Base-by-base conservation (phyloP, 2,329 filamentous ascomycete species). In the Penicillium aurantiogriseum region DNA sequence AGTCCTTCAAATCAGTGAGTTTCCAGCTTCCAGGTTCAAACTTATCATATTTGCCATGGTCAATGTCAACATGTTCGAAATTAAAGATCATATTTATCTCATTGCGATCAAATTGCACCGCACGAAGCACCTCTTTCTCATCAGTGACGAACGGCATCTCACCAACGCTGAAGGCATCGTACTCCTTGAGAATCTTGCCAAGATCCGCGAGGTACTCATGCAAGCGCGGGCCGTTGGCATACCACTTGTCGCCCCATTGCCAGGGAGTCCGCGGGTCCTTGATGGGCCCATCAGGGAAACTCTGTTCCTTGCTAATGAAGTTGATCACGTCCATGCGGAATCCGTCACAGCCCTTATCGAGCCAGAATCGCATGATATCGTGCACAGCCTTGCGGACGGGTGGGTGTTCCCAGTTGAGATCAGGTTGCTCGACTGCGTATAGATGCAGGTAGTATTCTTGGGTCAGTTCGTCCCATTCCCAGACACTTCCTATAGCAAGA, bases 371-470 rank as follows among this genome's bases (percentile, higher is more conserved):
- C 83, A 92, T 89, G 5, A 88, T 81, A 17, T 83, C 82, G 70
- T 91, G 89, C 7, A 92, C 85, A 2, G 89, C 90, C 45, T 83
- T 76, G 17, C 89, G 83, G 0, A 88, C 84, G 10, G 83, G 84
- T 0, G 80, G 79, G 56, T 88, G 89, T 68, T 92, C 88, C 89
- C 90, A 94, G 74, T 94, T 94, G n/a, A 94, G 80, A 65, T 94
- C 91, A 0, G 91, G 90, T 70, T 93, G 90, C 62, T 90, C 85
- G 5, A 82, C 83, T 7, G 87, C 85, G 71, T 91, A 95, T 11
- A 94, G 80, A 60, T 89, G 86, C 0, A 92, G 83, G 67, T 91
- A 92, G 71, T 91, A 92, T 73, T 92, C 88, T 47, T 81, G 79
- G 0, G 88, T 90, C n/a, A 74, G 70, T 63, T 89, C 85, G 65